phyloP scores from a whole-genome alignment of 176 grass and related monocot genomes.

The Saccharum spontaneum region DNA sequence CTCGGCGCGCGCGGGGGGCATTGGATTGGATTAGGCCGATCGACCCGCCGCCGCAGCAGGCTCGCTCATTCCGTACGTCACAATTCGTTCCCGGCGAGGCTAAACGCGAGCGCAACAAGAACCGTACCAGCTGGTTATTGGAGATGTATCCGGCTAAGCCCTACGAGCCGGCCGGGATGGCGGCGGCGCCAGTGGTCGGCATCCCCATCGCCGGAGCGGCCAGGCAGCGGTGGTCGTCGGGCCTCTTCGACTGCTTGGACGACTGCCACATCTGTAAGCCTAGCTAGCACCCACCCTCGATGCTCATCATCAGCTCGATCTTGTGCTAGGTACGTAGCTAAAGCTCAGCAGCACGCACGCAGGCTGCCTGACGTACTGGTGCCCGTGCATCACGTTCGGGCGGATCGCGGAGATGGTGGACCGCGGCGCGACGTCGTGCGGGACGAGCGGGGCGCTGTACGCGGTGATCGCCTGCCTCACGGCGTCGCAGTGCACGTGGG shows the following conservation, averaged over 20 bases:
- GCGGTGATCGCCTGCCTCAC: not conserved
- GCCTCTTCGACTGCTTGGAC: constrained; percentile 64
- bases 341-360: not conserved
- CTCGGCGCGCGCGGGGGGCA: too few species aligned
- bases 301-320: too few species aligned
- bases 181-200: not conserved
- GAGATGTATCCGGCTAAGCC: not conserved
- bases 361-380: constrained; percentile 59
- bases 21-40: too few species aligned
- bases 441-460: constrained; percentile 48
- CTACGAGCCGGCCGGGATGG: not conserved
- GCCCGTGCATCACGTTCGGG: constrained; percentile 75
- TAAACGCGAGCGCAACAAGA: too few species aligned
- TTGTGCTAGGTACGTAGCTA: too few species aligned
- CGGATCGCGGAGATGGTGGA: constrained; percentile 72
- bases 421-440: constrained; percentile 54
- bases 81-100: too few species aligned
- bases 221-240: constrained; percentile 36
- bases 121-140: too few species aligned
- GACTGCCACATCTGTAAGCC: constrained; percentile 48
- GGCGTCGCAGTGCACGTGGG: constrained; percentile 38
- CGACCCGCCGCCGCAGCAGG: too few species aligned
- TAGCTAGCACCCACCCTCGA: too few species aligned
- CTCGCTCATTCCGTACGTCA: too few species aligned
- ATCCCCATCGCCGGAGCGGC: not conserved